phyloP scores from a whole-genome alignment of 2,329 filamentous ascomycete species.

The Diaporthe sp. region DNA sequence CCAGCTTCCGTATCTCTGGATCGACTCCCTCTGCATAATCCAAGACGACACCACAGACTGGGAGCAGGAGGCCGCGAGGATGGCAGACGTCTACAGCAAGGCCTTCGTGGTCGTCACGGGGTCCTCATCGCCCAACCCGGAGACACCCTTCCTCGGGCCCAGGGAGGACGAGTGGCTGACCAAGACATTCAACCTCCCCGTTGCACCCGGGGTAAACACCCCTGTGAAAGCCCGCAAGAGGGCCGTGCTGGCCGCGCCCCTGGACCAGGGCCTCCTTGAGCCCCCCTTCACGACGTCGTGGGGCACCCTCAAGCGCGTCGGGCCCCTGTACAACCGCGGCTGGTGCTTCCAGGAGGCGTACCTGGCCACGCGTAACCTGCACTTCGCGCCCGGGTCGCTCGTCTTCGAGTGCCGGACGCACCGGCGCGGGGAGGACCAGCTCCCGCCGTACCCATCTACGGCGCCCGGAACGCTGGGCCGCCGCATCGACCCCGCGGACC shows the following conservation, averaged over 20 bases:
- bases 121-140: constrained; percentile 2
- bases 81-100: constrained; percentile 26
- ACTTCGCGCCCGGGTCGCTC: background rate
- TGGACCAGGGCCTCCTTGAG: constrained; percentile 14
- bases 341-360: constrained; percentile 21
- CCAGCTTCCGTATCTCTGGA: constrained; percentile 17
- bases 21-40: constrained; percentile 20
- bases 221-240: background rate
- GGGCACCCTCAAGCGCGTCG: constrained; percentile 16
- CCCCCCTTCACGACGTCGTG: background rate
- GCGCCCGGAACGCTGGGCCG: background rate
- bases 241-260: background rate
- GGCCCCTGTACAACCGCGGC: background rate
- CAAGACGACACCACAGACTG: constrained; percentile 21
- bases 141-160: constrained; percentile 14
- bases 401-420: constrained; percentile 18
- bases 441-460: background rate
- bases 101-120: constrained; percentile 8
- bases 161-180: constrained; percentile 16
- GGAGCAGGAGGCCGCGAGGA: constrained; percentile 15
- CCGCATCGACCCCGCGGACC: background rate
- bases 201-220: background rate
- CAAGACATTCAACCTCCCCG: background rate
- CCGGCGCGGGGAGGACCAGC: constrained; percentile 18
- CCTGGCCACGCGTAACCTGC: constrained; percentile 1